phyloP scores from a whole-genome alignment of 345 rosid genomes.

The Pistacia atlantica region DNA sequence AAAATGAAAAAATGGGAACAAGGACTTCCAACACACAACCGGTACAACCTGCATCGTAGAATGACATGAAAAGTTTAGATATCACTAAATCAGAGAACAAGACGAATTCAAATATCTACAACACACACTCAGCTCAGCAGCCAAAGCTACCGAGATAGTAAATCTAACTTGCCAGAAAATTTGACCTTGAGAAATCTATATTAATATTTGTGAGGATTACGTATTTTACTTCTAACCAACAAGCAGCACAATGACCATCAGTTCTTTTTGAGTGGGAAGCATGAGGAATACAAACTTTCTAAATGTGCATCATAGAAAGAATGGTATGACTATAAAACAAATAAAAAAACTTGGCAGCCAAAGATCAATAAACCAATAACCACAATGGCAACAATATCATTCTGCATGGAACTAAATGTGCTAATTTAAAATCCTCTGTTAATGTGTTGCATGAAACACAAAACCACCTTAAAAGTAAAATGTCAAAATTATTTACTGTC shows the following conservation, averaged over 20 bases:
- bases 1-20: constrained; percentile 68
- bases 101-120: neutral
- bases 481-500: too few species aligned
- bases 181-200: neutral
- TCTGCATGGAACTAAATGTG: too few species aligned
- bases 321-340: too few species aligned
- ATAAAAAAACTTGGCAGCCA: too few species aligned
- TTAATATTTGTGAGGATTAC: neutral
- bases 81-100: neutral
- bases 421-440: too few species aligned
- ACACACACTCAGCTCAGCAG: neutral
- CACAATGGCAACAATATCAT: too few species aligned
- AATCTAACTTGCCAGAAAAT: neutral
- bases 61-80: neutral
- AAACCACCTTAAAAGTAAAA: too few species aligned
- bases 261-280: neutral
- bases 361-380: too few species aligned
- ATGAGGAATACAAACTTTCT: too few species aligned
- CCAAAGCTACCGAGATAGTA: neutral
- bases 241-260: neutral
- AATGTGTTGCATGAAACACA: too few species aligned
- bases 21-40: constrained; percentile 40
- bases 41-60: constrained; percentile 58
- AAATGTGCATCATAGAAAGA: too few species aligned
- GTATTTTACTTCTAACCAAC: neutral